Base-by-base conservation (phyloP, 2,329 filamentous ascomycete genomes). In the Trichoderma aggressivum region DNA sequence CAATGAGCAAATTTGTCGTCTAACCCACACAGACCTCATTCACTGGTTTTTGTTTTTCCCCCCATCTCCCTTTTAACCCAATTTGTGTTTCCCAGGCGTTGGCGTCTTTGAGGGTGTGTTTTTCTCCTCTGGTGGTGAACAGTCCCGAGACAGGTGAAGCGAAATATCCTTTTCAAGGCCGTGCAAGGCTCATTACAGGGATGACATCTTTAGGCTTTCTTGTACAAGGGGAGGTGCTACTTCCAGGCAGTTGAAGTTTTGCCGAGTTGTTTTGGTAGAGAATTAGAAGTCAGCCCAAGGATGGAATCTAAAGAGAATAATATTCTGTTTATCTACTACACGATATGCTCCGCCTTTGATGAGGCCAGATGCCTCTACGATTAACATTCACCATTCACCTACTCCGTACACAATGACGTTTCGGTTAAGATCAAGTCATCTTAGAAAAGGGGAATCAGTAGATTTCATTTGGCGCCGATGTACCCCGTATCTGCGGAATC, bases 11-110 rank as follows among this genome's bases (percentile, higher is more conserved):
- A 47, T 59, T 36, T 55, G 43, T 59, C 43, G 30, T 50, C 58
- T 26, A 32, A 28, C 28, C 47, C 32, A n/a, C 47, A 32, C 63
- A 28, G 53, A 28, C 11, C 39, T 39, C 28, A 53, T 26, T 53
- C 30, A 32, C 53, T 43, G 53, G 5, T 65, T 67, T 70, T 53
- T 63, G 61, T 67, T 61, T 39, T 50, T 71, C 14, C 11, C n/a
- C n/a, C 18, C 24, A 53, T 24, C 24, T 56, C 21, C 26, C 16
- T 55, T 43, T 66, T n/a, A 66, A 66, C 63, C 73, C 74, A 55
- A 75, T 73, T 73, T 75, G 75, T 75, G 74, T 78, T 63, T 58
- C 59, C 59, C 28, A 72, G 79, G 79, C 78, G 79, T 80, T 76
- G 79, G 79, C 78, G 79, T 79, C 74, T 74, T 60, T 72, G 70